Percentiles rank a stretch among this genome's conserved stretches.
These are phyloP conservation scores for Phanerochaete carnosa DNA, from an alignment of 768 basidiomycete species.

Conservation along the genomic window DNA sequence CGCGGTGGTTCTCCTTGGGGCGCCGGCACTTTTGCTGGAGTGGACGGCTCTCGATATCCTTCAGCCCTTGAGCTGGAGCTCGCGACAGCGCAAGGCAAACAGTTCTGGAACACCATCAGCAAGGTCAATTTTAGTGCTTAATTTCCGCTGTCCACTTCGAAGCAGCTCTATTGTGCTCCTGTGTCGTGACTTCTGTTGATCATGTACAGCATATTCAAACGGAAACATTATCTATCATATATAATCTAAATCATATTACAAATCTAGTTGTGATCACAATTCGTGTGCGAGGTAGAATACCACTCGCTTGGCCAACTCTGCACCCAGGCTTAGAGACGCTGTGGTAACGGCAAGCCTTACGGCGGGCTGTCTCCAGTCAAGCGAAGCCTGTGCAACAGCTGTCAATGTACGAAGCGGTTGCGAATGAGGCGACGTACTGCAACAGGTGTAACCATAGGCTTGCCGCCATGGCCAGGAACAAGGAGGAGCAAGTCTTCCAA, in stretches of 20 bases:
- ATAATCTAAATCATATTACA: neutral
- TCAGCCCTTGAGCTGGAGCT: conserved; percentile 10
- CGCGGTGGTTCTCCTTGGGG: conserved; percentile 73
- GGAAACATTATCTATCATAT: neutral
- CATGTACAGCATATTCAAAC: too few species aligned
- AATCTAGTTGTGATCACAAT: neutral
- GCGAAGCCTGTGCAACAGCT: conserved; percentile 5
- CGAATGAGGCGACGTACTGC: neutral
- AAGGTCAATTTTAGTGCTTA: conserved; percentile 9
- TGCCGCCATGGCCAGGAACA: neutral
- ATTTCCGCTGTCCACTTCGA: too few species aligned
- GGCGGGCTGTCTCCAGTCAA: conserved; percentile 15
- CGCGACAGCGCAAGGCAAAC: conserved; percentile 9
- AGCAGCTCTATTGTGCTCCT: too few species aligned
- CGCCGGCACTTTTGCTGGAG: conserved; percentile 60
- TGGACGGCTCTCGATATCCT: conserved; percentile 52
- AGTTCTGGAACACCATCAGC: conserved; percentile 9
- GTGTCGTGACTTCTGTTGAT: too few species aligned
- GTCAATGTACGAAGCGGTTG: neutral
- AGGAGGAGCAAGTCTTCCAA: neutral
- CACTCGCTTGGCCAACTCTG: conserved; percentile 19
- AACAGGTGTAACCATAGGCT: neutral
- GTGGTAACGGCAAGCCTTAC: conserved; percentile 15
- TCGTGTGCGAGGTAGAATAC: conserved; percentile 18
- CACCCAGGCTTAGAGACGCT: conserved; percentile 21